phyloP scores from a whole-genome alignment of 2,329 filamentous ascomycete genomes.

The Botrytis fragariae region DNA sequence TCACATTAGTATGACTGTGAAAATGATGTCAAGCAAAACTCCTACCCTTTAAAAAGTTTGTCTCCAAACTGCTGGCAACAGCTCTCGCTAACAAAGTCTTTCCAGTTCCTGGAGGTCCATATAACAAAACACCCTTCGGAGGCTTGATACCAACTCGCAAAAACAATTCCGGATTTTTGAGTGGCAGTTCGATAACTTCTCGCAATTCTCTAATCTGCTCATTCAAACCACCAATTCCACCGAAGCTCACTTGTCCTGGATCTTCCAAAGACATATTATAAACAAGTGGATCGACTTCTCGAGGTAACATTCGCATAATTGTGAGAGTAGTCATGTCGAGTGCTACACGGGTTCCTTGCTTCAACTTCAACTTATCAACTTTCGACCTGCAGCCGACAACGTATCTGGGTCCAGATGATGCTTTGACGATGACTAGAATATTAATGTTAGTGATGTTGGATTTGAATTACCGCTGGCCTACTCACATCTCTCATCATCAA shows the following conservation, averaged over 20 bases:
- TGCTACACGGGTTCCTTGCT: constrained; percentile 95
- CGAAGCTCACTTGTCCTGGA: constrained; percentile 95
- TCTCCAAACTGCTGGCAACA: constrained; percentile 93
- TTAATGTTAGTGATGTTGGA: constrained; percentile 27
- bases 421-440: constrained; percentile 87
- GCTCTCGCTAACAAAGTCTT: constrained; percentile 94
- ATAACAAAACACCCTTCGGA: constrained; percentile 93
- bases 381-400: constrained; percentile 98
- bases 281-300: constrained; percentile 96
- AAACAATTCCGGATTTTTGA: constrained; percentile 99
- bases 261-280: constrained; percentile 99
- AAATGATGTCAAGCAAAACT: background rate
- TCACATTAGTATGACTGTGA: constrained; percentile 26
- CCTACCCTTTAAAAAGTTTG: constrained; percentile 94
- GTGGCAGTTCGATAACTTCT: constrained; percentile 94
- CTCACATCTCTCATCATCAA: constrained; percentile 97
- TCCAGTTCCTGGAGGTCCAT: constrained; percentile 93
- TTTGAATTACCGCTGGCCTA: constrained; percentile 26
- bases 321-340: constrained; percentile 99
- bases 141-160: constrained; percentile 97
- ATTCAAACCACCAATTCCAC: constrained; percentile 94
- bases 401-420: constrained; percentile 93
- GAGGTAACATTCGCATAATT: constrained; percentile 99
- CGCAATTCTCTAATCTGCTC: constrained; percentile 96
- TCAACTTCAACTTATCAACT: constrained; percentile 94